These are phyloP conservation scores for Zizania latifolia DNA, from an alignment of 176 grass and related monocot species.

Conservation along the genomic window DNA sequence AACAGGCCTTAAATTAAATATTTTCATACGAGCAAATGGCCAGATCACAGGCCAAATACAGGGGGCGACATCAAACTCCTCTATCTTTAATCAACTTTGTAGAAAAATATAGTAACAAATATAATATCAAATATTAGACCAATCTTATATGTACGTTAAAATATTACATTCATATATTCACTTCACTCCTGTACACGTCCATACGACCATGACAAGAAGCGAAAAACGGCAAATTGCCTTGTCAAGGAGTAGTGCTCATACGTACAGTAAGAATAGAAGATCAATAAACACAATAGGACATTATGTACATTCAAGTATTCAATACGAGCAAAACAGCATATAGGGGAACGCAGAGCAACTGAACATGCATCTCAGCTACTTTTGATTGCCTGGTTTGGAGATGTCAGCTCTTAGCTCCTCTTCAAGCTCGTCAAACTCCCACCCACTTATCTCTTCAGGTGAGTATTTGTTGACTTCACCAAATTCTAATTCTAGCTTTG, in stretches of 20 bases:
- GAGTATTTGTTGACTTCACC: conserved; percentile 55
- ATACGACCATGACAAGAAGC: conserved; percentile 18
- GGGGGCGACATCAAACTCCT: no score
- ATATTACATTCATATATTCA: neutral
- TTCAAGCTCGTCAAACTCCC: conserved; percentile 96
- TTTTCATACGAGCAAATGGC: no score
- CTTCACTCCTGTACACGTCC: neutral
- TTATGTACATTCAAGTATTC: conserved; percentile 30
- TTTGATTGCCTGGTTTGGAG: conserved; percentile 20
- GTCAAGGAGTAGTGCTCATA: neutral
- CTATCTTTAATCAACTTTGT: no score
- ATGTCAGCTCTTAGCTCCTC: conserved; percentile 66
- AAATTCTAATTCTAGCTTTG: conserved; percentile 68
- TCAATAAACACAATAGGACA: conserved; percentile 16
- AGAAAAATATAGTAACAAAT: no score
- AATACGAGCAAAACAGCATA: neutral
- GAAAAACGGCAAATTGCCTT: conserved; percentile 32
- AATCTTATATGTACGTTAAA: neutral
- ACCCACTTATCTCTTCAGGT: conserved; percentile 64
- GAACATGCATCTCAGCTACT: neutral
- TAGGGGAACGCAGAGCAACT: neutral
- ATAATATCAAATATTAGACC: no score
- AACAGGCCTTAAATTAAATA: no score
- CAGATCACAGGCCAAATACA: no score
- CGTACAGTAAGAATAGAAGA: neutral